Base-by-base conservation (phyloP, 163 green algal genomes). In the Volvox carteri region DNA sequence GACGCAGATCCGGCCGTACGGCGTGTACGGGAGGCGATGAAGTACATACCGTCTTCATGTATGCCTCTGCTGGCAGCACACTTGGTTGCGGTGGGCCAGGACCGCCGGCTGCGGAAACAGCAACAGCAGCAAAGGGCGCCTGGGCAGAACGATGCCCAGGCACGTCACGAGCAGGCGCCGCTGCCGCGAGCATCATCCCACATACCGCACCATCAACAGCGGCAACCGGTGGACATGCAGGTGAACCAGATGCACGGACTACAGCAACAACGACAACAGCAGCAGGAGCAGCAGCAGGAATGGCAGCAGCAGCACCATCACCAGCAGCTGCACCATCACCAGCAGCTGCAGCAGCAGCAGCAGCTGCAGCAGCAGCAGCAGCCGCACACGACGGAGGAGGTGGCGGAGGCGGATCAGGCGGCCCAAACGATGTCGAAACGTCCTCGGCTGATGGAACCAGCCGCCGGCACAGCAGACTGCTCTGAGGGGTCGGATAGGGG, bases 21-120 rank as follows among this genome's bases (percentile, higher is more conserved):
- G 44, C 11, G 41, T 21, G 80, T 87, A 52, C 42, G n/a, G 9
- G 30, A 42, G 7, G 62, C 56, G 30, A 4, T 78, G 60, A n/a
- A 52, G 80, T 87, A 79, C 46, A 41, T 87, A 6, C 80, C 80
- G 44, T 35, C n/a, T 3, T 18, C 62, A 30, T 78, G 80, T 23
- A 62, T 68, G 30, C 44, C 23, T 16, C 18, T 87, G 62, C 62
- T 87, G 42, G 62, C 80, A 30, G 44, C 80, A 30, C 80, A 87
- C 33, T 21, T 87, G 28, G 33, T 30, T 2, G 80, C 62, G 0
- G 78, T 77, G 7, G 18, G 11, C 25, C 44, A 67, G 73, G 44
- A 35, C 37, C 37, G 5, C 16, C 68, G 5, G 16, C 56, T 30
- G 9, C 56, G 19, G 56, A n/a, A 44, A 33, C 65, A 75, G 65